Evolutionary conservation across 2,329 filamentous ascomycete genomes (phyloP), one percentile per base, ranked within the genome.

Genomic region (Xylariales sp.): DNA sequence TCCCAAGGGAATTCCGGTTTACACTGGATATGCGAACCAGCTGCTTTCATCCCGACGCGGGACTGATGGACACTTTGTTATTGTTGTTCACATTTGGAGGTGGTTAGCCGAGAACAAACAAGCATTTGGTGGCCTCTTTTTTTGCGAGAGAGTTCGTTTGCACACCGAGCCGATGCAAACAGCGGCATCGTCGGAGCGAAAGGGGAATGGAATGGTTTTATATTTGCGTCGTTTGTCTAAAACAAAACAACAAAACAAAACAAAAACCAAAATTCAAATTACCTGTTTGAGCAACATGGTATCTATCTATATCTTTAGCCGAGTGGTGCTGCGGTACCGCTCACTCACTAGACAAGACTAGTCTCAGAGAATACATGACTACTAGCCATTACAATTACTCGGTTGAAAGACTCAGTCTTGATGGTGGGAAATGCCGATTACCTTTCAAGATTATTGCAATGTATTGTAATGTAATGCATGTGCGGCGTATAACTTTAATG

Each of bases 1-100:
- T 41, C 12, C 50, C n/a, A 46, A 30, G 46, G 62, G 39, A 18
- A 64, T 54, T 45, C n/a, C 60, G 55, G 46, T 48, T 43, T 49
- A 30, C 43, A 45, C 18, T 3, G 18, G 48, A 57, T 61, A 53
- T 32, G 18, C 49, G 53, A 50, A 55, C 43, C 30, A 41, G 32
- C 41, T n/a, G 55, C 49, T 36, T 56, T 28, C 54, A 43, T 49
- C 10, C 28, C 36, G 8, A 39, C 8, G 36, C 36, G 8, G 6
- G 36, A 10, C n/a, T 49, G 46, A 34, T 56, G 18, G 50, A 41
- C 36, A 59, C 57, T 23, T 48, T 36, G 45, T 52, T 55, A 16
- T 18, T 23, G 23, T 23, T 23, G 23, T 23, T 23, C 23, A 23
- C 23, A 16, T 46, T 34, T 23, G 23, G 50, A 23, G 36, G 57